Percentiles rank a stretch among this genome's conserved stretches.
These are phyloP conservation scores for Corymbia maculata DNA, from an alignment of 345 rosid genomes.

Conservation along the genomic window DNA sequence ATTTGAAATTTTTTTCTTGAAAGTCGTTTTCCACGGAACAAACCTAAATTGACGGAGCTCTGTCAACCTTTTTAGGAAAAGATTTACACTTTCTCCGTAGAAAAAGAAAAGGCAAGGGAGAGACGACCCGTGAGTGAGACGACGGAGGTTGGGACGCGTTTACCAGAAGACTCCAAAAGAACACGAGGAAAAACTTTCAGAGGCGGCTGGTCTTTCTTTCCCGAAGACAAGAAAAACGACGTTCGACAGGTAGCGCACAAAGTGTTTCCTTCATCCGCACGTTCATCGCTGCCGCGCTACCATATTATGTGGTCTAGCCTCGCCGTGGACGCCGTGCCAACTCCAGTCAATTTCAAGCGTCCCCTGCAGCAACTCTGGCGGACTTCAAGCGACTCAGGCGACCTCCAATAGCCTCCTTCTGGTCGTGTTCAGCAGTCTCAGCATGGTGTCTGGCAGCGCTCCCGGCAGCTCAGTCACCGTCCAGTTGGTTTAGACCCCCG, in stretches of 20 bases:
- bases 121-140: not conserved
- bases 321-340: not conserved
- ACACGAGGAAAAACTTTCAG: not conserved
- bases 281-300: not conserved
- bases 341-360: too few relatives aligned
- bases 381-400: too few relatives aligned
- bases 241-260: not conserved
- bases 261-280: not conserved
- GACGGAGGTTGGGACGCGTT: not conserved
- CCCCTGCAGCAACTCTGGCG: too few relatives aligned
- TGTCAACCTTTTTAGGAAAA: too few relatives aligned
- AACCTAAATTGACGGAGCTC: too few relatives aligned
- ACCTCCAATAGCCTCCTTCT: not conserved
- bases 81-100: not conserved
- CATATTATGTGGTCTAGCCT: not conserved
- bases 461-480: too few relatives aligned
- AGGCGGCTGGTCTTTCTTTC: not conserved
- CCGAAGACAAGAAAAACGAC: not conserved
- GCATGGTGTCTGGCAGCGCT: not conserved
- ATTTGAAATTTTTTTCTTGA: too few relatives aligned
- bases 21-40: too few relatives aligned
- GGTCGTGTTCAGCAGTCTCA: not conserved
- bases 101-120: not conserved
- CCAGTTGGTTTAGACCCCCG: not conserved
- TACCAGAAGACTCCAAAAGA: not conserved